Conservation (phyloP, 1,284 basidiomycete genomes). For the Phlebopus sp. region DNA sequence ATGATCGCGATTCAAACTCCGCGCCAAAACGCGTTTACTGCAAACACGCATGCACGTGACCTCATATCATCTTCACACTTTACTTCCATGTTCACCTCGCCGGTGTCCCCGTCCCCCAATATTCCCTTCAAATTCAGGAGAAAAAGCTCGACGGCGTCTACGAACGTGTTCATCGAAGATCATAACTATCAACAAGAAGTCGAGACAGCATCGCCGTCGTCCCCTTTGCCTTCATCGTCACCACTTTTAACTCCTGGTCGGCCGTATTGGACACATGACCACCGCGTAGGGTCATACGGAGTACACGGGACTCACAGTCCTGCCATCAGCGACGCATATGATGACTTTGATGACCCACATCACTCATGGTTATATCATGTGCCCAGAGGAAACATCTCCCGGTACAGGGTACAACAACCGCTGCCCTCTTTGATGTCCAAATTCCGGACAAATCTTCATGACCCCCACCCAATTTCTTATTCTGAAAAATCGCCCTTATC, state of each 20-base stretch:
- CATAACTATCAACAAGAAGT: background rate
- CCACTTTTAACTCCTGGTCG: conserved; percentile 17
- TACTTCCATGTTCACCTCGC: conserved; percentile 27
- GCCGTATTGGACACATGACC: conserved; percentile 6
- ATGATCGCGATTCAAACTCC: conserved; percentile 25
- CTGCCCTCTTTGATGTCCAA: conserved; percentile 22
- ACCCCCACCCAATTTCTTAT: conserved; percentile 1
- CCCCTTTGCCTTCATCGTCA: conserved; percentile 19
- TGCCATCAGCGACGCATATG: background rate
- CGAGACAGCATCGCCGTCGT: conserved; percentile 7
- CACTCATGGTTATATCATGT: conserved; percentile 5
- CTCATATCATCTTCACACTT: conserved; percentile 25
- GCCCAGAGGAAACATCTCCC: background rate
- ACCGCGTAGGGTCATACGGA: conserved; percentile 5
- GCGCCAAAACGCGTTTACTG: conserved; percentile 36
- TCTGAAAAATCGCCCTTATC: background rate
- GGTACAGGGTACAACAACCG: conserved; percentile 5
- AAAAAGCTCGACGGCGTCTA: conserved; percentile 20
- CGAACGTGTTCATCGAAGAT: conserved; percentile 4
- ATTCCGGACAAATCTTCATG: conserved; percentile 7
- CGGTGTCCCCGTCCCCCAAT: conserved; percentile 8
- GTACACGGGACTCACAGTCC: conserved; percentile 1
- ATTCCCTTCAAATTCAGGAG: conserved; percentile 19
- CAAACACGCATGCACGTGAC: conserved; percentile 26
- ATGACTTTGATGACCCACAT: background rate